Conservation (phyloP, 192 early-diverging fungal genomes). For the Entomortierella beljakovae region DNA sequence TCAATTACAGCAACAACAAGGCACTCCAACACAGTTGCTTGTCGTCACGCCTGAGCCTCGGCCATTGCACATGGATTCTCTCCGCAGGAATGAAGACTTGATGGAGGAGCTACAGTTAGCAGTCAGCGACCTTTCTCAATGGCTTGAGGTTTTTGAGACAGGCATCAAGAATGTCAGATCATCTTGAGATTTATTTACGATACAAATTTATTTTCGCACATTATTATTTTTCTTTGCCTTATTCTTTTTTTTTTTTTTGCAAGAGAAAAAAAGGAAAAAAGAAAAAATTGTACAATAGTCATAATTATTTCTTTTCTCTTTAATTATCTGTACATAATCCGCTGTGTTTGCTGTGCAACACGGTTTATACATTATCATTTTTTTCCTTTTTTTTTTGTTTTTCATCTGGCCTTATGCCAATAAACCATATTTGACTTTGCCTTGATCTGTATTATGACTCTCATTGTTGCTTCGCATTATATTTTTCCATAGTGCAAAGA, state of each 20-base stretch:
- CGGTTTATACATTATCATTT: not conserved
- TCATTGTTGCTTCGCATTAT: conserved; percentile 5
- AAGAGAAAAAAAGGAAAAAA: too few relatives aligned
- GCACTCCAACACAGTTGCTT: conserved; percentile 31
- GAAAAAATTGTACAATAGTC: not conserved
- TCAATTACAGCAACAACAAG: conserved; percentile 8
- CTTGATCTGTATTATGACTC: not conserved
- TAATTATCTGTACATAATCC: not conserved
- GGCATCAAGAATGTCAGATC: conserved; percentile 49
- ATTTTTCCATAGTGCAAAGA: conserved; percentile 32
- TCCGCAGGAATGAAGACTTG: conserved; percentile 55
- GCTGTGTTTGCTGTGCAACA: not conserved
- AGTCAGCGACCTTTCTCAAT: conserved; percentile 54
- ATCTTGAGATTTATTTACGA: not conserved
- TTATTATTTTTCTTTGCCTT: not conserved
- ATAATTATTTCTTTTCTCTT: too few relatives aligned
- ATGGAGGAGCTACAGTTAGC: conserved; percentile 54
- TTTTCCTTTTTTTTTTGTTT: not conserved
- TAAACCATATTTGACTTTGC: too few relatives aligned
- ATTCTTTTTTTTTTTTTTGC: not conserved
- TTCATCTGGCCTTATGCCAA: too few relatives aligned
- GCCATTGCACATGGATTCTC: conserved; percentile 55
- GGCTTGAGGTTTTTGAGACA: conserved; percentile 60
- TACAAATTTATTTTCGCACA: not conserved
- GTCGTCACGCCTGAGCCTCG: conserved; percentile 52